Conservation (phyloP, 805 yeast species). For the Candida dendrica region DNA sequence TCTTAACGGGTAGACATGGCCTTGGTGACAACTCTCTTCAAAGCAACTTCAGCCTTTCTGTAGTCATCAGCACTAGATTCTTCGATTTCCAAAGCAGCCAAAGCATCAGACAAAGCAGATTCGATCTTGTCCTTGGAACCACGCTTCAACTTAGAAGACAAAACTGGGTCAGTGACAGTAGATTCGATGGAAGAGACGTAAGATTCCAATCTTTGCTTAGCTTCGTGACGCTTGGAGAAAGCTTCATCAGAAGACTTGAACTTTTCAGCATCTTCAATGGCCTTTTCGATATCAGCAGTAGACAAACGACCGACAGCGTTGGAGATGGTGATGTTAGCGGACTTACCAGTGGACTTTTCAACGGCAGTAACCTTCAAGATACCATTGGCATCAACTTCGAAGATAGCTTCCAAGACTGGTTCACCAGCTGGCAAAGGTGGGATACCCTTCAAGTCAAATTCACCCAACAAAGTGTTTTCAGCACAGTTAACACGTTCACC, state of each 20-base stretch:
- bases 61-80: slow-evolving; percentile 94
- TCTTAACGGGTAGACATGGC: slow-evolving; percentile 96
- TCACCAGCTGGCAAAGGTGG: slow-evolving; percentile 99
- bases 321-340: slow-evolving; percentile 97
- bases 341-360: slow-evolving; percentile 97
- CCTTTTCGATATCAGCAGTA: slow-evolving; percentile 93
- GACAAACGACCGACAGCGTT: slow-evolving; percentile 99
- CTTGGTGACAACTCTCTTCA: slow-evolving; percentile 99
- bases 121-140: slow-evolving; percentile 96
- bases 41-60: slow-evolving; percentile 98
- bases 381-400: slow-evolving; percentile 99
- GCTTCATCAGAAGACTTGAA: slow-evolving; percentile 99
- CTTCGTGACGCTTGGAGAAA: slow-evolving; percentile 98
- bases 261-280: slow-evolving; percentile 97
- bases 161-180: slow-evolving; percentile 96
- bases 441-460: slow-evolving; percentile 95
- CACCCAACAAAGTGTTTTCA: slow-evolving; percentile 97
- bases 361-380: slow-evolving; percentile 98
- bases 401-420: slow-evolving; percentile 98
- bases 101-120: slow-evolving; percentile 95
- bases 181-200: slow-evolving; percentile 94
- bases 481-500: slow-evolving; percentile 99
- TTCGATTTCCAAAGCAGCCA: slow-evolving; percentile 95
- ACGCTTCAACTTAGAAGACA: slow-evolving; percentile 95
- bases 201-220: slow-evolving; percentile 98